Evolutionary conservation across 441 rosid species (phyloP).

Genomic region (Theobroma grandiflorum): DNA sequence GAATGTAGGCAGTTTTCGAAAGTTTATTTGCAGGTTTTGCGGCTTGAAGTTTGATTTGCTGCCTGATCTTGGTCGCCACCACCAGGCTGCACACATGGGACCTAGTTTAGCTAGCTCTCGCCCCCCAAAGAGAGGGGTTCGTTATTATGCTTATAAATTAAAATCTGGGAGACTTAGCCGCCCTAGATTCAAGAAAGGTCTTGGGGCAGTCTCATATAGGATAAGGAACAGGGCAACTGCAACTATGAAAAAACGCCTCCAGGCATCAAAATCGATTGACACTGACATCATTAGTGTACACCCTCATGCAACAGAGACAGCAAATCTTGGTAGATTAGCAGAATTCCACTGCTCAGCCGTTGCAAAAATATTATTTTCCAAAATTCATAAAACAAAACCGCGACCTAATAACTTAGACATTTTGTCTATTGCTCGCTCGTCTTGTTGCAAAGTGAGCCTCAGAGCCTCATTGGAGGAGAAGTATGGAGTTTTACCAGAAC

Average conservation of each 20-base stretch:
- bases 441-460: constrained; percentile 92
- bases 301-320: constrained; percentile 46
- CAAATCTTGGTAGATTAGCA: constrained; percentile 58
- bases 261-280: constrained; percentile 61
- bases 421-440: constrained; percentile 77
- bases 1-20: constrained; percentile 54
- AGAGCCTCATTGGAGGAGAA: constrained; percentile 77
- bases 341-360: constrained; percentile 78
- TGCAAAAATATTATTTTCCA: constrained; percentile 72
- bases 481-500: constrained; percentile 79
- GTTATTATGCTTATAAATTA: constrained; percentile 71
- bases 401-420: constrained; percentile 90
- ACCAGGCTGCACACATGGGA: constrained; percentile 98
- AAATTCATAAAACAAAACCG: constrained; percentile 80
- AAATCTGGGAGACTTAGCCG: constrained; percentile 95
- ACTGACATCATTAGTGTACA: constrained; percentile 40
- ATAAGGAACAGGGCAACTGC: constrained; percentile 74
- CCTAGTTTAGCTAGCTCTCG: constrained; percentile 62
- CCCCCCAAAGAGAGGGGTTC: constrained; percentile 77
- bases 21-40: constrained; percentile 85
- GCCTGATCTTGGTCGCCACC: constrained; percentile 99
- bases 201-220: constrained; percentile 80
- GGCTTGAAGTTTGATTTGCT: constrained; percentile 90
- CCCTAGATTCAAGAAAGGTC: constrained; percentile 86
- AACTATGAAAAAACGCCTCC: constrained; percentile 78